A percentile compares a stretch with the other conserved stretches of the same genome.
phyloP scores from a whole-genome alignment of 768 basidiomycete species.

The Rhodosporidiobolus sp. region DNA sequence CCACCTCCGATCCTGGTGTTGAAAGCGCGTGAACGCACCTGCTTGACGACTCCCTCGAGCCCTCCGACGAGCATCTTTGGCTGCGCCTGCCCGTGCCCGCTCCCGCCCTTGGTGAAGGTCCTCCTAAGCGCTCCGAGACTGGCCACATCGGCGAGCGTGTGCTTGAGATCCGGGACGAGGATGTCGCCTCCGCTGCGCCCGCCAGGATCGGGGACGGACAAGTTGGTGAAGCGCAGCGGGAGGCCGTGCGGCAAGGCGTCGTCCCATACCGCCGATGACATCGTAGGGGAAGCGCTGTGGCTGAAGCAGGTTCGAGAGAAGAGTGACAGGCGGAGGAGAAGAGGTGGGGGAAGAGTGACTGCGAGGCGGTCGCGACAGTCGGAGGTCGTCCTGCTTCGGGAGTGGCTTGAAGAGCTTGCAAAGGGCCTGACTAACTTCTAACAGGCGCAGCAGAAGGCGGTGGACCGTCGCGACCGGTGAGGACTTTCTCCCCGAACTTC shows the following conservation, averaged over 20 bases:
- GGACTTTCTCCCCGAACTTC: no score
- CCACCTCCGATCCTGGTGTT: neutral
- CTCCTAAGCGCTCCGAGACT: conserved; percentile 23
- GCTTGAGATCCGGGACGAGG: conserved; percentile 22
- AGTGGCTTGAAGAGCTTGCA: no score
- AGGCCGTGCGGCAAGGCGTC: conserved; percentile 22
- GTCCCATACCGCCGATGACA: neutral
- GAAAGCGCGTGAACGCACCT: conserved; percentile 13
- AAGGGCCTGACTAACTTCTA: no score
- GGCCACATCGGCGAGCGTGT: conserved; percentile 10
- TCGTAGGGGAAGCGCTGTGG: neutral
- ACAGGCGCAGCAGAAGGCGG: no score
- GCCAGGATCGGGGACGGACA: conserved; percentile 25
- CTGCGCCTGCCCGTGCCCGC: neutral
- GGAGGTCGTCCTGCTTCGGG: no score
- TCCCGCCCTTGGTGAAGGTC: neutral
- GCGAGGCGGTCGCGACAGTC: no score
- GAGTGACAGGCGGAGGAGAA: neutral
- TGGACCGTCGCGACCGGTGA: no score
- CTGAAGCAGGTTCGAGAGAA: neutral
- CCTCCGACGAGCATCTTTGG: conserved; percentile 19
- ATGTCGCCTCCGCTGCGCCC: conserved; percentile 19
- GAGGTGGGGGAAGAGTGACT: no score
- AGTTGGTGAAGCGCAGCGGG: conserved; percentile 29
- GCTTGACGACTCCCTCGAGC: conserved; percentile 36